These are phyloP conservation scores for Berkeleyomyces basicola DNA, from an alignment of 2,329 filamentous ascomycete species.

Conservation along the genomic window DNA sequence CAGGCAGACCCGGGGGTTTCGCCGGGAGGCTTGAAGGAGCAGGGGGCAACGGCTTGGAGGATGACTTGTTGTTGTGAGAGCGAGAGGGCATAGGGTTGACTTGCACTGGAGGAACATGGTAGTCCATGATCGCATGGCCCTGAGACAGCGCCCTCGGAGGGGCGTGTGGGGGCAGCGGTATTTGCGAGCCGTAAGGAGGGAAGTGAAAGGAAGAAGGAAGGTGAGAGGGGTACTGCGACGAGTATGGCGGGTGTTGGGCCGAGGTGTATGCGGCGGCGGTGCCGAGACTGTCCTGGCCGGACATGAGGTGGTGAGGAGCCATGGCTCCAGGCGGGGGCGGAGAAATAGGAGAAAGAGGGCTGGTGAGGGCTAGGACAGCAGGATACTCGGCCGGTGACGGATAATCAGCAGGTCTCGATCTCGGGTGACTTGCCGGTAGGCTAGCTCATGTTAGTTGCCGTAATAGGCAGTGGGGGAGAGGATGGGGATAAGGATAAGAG, in stretches of 20 bases:
- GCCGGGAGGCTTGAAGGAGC: conserved; percentile 5
- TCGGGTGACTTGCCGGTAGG: conserved; percentile 1
- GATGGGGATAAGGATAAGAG: neutral
- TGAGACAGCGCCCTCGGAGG: neutral
- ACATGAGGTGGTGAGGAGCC: conserved; percentile 1
- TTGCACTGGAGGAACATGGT: neutral
- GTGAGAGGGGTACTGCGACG: neutral
- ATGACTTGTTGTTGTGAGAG: neutral
- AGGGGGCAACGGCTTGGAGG: neutral
- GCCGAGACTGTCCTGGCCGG: neutral
- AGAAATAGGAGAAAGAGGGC: neutral
- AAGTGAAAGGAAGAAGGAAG: neutral
- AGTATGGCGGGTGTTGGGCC: neutral
- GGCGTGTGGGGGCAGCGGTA: neutral
- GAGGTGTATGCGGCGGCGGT: neutral
- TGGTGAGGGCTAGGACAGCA: neutral
- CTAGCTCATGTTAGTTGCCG: conserved; percentile 10
- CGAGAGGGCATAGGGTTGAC: neutral
- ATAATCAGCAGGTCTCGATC: neutral
- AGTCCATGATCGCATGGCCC: neutral
- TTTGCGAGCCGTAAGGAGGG: neutral
- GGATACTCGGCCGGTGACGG: neutral
- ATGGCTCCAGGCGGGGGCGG: neutral
- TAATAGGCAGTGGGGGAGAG: conserved; percentile 6
- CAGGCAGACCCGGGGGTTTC: conserved; percentile 6